Percentiles rank a stretch among this genome's conserved stretches.
Conservation (phyloP, 495 filamentous ascomycete species). For the Podospora tetraspora region DNA sequence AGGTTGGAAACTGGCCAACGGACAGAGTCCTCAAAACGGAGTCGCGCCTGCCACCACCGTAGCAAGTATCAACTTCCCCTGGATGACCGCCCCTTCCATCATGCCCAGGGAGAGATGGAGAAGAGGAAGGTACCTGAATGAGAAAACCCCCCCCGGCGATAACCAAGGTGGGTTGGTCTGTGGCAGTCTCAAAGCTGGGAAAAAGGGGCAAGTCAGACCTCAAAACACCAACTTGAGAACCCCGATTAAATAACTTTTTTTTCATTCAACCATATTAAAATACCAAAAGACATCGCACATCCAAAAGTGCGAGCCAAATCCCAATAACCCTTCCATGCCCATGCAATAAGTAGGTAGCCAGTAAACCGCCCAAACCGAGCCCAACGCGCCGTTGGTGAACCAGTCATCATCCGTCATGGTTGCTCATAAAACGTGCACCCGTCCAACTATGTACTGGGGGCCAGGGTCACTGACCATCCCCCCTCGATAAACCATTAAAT, state of each 20-base stretch:
- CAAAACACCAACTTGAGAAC: not conserved
- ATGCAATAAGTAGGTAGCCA: not conserved
- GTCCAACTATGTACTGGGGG: constrained; percentile 10
- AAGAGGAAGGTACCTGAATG: not conserved
- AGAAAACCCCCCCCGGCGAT: too few relatives aligned
- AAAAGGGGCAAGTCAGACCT: not conserved
- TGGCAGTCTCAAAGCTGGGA: not conserved
- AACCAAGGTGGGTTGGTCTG: too few relatives aligned
- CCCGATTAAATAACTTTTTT: not conserved
- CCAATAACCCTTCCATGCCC: not conserved
- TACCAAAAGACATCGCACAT: not conserved
- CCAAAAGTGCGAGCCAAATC: not conserved
- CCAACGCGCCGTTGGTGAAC: constrained; percentile 6
- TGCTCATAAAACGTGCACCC: constrained; percentile 5
- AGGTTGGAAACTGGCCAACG: too few relatives aligned
- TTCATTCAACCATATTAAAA: not conserved
- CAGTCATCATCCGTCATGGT: constrained; percentile 11
- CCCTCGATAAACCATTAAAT: constrained; percentile 4
- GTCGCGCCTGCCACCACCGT: too few relatives aligned
- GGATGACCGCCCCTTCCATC: too few relatives aligned
- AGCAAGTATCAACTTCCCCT: too few relatives aligned
- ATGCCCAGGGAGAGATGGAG: not conserved
- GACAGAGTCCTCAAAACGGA: too few relatives aligned
- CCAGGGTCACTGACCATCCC: constrained; percentile 5
- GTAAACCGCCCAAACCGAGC: constrained; percentile 7